A percentile compares a stretch with the other conserved stretches of the same genome.
Conservation (phyloP, 1,284 basidiomycete species). For the Termitomyces sp. region DNA sequence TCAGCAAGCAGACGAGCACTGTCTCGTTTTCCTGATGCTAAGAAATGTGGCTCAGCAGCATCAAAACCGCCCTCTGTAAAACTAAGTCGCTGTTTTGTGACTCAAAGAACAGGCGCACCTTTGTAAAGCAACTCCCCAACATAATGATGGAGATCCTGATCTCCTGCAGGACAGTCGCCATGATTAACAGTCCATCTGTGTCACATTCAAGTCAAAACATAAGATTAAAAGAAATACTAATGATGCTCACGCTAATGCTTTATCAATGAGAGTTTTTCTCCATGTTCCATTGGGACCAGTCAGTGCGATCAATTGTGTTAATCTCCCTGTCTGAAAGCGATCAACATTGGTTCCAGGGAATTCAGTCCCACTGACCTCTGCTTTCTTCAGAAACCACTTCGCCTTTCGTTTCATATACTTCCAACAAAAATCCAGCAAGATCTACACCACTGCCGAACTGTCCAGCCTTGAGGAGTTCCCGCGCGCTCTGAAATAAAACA, state of each 20-base stretch:
- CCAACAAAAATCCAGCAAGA: conserved; percentile 71
- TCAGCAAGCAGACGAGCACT: conserved; percentile 83
- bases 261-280: conserved; percentile 78
- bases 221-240: not conserved
- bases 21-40: conserved; percentile 82
- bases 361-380: conserved; percentile 47
- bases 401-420: conserved; percentile 72
- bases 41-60: conserved; percentile 72
- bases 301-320: conserved; percentile 80
- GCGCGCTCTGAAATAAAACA: conserved; percentile 81
- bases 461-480: conserved; percentile 79
- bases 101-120: conserved; percentile 42
- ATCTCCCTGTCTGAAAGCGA: conserved; percentile 44
- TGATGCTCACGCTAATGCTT: conserved; percentile 63
- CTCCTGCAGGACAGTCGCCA: conserved; percentile 76
- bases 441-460: conserved; percentile 89
- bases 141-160: conserved; percentile 82
- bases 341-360: conserved; percentile 9
- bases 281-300: conserved; percentile 70
- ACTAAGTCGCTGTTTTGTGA: not conserved
- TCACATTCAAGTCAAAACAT: not conserved
- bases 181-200: conserved; percentile 77
- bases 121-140: conserved; percentile 84
- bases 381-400: conserved; percentile 68
- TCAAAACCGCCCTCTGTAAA: conserved; percentile 67